Evolutionary conservation across 2,329 filamentous ascomycete genomes (phyloP).

Genomic region (Cercospora sojina): DNA sequence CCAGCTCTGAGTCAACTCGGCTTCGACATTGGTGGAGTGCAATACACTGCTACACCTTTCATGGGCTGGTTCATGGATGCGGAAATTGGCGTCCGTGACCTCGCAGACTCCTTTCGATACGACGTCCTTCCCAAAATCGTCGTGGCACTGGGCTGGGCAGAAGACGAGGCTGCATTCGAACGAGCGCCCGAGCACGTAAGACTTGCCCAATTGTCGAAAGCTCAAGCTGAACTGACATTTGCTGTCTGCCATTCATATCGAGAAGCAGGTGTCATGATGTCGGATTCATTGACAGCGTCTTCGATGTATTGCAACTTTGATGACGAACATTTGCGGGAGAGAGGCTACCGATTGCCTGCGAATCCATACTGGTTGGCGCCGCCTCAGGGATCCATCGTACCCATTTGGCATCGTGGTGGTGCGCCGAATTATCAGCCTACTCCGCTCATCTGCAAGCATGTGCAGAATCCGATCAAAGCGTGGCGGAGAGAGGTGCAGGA

Average conservation of each 20-base stretch:
- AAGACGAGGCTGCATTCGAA: slow-evolving; percentile 7
- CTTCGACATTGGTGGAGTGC: slow-evolving; percentile 17
- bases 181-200: slow-evolving; percentile 10
- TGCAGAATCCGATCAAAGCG: slow-evolving; percentile 9
- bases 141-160: slow-evolving; percentile 4
- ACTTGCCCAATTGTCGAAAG: slow-evolving; percentile 4
- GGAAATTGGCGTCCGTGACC: slow-evolving; percentile 14
- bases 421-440: slow-evolving; percentile 12
- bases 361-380: slow-evolving; percentile 17
- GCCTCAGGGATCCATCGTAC: slow-evolving; percentile 13
- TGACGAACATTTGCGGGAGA: slow-evolving; percentile 8
- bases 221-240: slow-evolving; percentile 14
- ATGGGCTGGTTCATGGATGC: slow-evolving; percentile 22
- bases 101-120: slow-evolving; percentile 11
- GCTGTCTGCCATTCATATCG: slow-evolving; percentile 12
- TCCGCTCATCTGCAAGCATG: slow-evolving; percentile 9
- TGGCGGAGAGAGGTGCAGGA: slow-evolving; percentile 9
- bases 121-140: slow-evolving; percentile 9
- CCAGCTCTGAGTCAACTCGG: slow-evolving; percentile 13
- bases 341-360: slow-evolving; percentile 9
- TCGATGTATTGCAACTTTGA: slow-evolving; percentile 15
- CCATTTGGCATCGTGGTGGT: slow-evolving; percentile 15
- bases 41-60: slow-evolving; percentile 18
- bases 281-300: slow-evolving; percentile 9
- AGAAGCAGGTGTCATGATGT: slow-evolving; percentile 9